Evolutionary conservation across 257 asterid species (phyloP), one percentile per base, ranked within the genome.

Genomic region (Nicotiana noctiflora): DNA sequence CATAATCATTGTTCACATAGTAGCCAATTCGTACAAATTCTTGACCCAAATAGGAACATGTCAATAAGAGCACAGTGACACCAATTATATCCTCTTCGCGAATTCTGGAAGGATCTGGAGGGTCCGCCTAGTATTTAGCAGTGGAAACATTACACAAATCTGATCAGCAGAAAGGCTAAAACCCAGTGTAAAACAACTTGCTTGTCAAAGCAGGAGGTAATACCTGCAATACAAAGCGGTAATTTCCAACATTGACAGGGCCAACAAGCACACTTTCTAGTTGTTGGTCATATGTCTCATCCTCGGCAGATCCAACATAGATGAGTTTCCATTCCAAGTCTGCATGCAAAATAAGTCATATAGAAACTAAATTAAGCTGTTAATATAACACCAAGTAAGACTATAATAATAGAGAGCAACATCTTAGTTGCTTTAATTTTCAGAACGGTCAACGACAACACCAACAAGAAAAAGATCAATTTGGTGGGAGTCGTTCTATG

Each of bases 271-370:
- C 99, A 88, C 97, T 94, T 87, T 96, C 99, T 82, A 94, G 60
- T 53, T 89, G 93, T 82, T 96, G 99, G 87, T 96, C 99, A 76
- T 91, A 94, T 19, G 97, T 88, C 77, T 93, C 98, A 81, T 96
- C 99, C 88, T 96, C 99, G 18, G 98, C 98, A 72, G 99, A 96
- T 86, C 99, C 99, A 52, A 96, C 99, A 82, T 96, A 96, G 49
- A 90, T 89, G 83, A 96, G 97, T 83, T 96, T 94, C 99, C 99
- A 96, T 83, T 96, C 99, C 89, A 96, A 86, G 88, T 96, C 99
- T 96, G 92, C 87, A 81, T 29, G 75, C 51, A 23, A 62, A 49
- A 23, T 74, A 74, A 74, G 79, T 21, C 44, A 23, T 49, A 74
- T 0, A 46, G 5, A 21, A 74, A 49, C 40, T 14, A 49, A 40